A percentile compares a stretch with the other conserved stretches of the same genome.
These are phyloP conservation scores for Allomyces javanicus DNA, from an alignment of 192 early-diverging fungal species.

Conservation along the genomic window DNA sequence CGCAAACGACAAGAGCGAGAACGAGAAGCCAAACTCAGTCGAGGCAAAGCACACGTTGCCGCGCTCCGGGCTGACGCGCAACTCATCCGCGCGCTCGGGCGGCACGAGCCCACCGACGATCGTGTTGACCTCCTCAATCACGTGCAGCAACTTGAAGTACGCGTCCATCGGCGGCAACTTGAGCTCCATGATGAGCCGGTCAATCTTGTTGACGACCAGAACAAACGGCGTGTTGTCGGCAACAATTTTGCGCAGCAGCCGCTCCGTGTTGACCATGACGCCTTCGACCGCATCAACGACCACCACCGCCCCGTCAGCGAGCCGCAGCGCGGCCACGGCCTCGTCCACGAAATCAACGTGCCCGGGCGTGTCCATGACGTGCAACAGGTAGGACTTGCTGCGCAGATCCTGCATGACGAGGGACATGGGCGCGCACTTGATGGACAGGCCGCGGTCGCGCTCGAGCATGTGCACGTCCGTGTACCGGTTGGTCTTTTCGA, in stretches of 20 bases:
- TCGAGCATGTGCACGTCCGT: constrained; percentile 88
- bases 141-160: constrained; percentile 88
- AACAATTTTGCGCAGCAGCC: constrained; percentile 60
- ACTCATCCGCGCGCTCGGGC: constrained; percentile 22
- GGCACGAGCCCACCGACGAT: constrained; percentile 26
- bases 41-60: constrained; percentile 95
- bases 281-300: constrained; percentile 94
- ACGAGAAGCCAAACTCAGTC: constrained; percentile 77
- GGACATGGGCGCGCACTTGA: constrained; percentile 87
- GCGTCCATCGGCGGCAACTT: constrained; percentile 91
- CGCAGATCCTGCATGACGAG: constrained; percentile 72
- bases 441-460: constrained; percentile 65
- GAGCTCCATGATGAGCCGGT: constrained; percentile 90
- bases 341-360: constrained; percentile 94
- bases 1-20: constrained; percentile 80
- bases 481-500: constrained; percentile 30
- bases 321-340: constrained; percentile 58
- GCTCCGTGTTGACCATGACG: constrained; percentile 86
- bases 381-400: constrained; percentile 72
- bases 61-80: constrained; percentile 73
- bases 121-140: constrained; percentile 86
- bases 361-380: constrained; percentile 84
- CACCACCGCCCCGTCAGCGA: constrained; percentile 76
- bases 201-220: constrained; percentile 92
- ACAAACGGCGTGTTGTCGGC: constrained; percentile 57